Evolutionary conservation across 352 stramenopile species (phyloP).

Genomic region (Pythium grandisporangium): DNA sequence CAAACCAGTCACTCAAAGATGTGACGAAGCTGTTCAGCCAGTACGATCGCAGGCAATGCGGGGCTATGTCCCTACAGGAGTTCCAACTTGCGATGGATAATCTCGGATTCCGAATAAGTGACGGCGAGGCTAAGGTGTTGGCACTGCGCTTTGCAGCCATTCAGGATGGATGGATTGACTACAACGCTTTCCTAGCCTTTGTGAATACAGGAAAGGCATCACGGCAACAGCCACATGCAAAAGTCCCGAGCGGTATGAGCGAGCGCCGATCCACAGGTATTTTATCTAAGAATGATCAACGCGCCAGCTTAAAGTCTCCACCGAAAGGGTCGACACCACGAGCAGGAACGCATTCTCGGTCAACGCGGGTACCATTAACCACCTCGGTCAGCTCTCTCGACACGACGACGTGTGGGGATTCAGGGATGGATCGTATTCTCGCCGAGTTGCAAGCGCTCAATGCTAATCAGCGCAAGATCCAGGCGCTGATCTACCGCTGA

Average conservation of each 20-base stretch:
- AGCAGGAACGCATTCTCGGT: too few relatives aligned
- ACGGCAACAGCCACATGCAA: not conserved
- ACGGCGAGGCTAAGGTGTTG: constrained; percentile 36
- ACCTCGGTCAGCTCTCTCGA: too few relatives aligned
- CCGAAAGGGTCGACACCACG: too few relatives aligned
- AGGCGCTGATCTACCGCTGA: constrained; percentile 8
- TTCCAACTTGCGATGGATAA: constrained; percentile 46
- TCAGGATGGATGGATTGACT: constrained; percentile 50
- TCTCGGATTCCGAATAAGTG: constrained; percentile 33
- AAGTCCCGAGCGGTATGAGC: constrained; percentile 2
- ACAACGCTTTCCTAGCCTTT: constrained; percentile 49
- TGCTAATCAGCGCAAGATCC: constrained; percentile 26
- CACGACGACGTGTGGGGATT: too few relatives aligned
- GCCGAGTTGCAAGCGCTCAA: constrained; percentile 29
- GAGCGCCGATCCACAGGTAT: too few relatives aligned
- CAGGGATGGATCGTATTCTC: constrained; percentile 31
- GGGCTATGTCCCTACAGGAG: constrained; percentile 24
- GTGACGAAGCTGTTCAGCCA: constrained; percentile 33
- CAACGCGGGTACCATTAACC: too few relatives aligned
- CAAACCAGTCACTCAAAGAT: constrained; percentile 8
- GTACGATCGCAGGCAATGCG: constrained; percentile 26
- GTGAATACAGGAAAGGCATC: constrained; percentile 12
- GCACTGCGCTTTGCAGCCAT: constrained; percentile 38
- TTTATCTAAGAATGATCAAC: too few relatives aligned
- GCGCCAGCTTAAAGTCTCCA: too few relatives aligned